These are phyloP conservation scores for Lachnellula willkommii DNA, from an alignment of 2,329 filamentous ascomycete species.

Conservation along the genomic window DNA sequence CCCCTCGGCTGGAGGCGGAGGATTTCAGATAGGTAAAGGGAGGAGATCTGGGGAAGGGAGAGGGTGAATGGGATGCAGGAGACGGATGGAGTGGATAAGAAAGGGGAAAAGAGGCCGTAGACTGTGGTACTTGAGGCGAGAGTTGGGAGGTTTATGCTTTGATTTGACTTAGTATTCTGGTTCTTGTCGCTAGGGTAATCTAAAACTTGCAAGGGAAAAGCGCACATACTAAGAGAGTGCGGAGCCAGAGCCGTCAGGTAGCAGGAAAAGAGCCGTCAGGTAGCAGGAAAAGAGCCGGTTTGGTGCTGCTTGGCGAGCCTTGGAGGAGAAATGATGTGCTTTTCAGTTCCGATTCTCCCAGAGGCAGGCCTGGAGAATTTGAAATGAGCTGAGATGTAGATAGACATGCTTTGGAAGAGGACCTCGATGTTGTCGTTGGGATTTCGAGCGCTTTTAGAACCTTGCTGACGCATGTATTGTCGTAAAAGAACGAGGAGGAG, in stretches of 20 bases:
- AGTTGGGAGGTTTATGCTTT: too few relatives aligned
- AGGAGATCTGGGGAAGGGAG: constrained; percentile 11
- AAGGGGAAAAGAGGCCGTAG: constrained; percentile 17
- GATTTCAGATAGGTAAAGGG: constrained; percentile 18
- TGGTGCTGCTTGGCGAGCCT: too few relatives aligned
- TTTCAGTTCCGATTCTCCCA: constrained; percentile 12
- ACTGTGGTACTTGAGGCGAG: constrained; percentile 15
- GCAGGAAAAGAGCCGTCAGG: too few relatives aligned
- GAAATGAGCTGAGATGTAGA: neutral
- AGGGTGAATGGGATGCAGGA: constrained; percentile 18
- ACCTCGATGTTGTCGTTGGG: neutral
- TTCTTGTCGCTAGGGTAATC: too few relatives aligned
- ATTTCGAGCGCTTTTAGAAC: neutral
- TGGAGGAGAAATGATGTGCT: too few relatives aligned
- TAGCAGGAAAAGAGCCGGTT: too few relatives aligned
- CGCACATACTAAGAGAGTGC: too few relatives aligned
- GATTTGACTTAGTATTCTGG: too few relatives aligned
- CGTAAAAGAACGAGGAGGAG: constrained; percentile 14
- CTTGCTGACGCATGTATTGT: neutral
- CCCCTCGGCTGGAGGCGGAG: constrained; percentile 31
- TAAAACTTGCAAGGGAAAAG: too few relatives aligned
- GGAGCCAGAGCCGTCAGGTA: too few relatives aligned
- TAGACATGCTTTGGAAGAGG: too few relatives aligned
- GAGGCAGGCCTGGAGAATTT: constrained; percentile 5
- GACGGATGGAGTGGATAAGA: too few relatives aligned